Percentiles rank a stretch among this genome's conserved stretches.
Conservation (phyloP, 306 rosid genomes). For the Cercis canadensis region DNA sequence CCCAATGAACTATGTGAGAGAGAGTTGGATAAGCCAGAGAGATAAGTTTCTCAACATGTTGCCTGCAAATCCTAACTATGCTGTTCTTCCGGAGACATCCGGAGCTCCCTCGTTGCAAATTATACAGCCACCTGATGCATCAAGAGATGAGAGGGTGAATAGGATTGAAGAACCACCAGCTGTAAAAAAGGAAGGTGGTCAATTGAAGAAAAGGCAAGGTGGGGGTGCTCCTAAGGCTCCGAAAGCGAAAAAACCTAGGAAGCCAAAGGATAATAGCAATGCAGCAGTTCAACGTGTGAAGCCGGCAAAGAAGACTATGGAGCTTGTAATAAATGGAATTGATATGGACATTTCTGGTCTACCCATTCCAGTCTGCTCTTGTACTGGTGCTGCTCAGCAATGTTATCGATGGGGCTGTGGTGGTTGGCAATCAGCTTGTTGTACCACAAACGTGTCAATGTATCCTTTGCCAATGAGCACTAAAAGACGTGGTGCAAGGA, state of each 20-base stretch:
- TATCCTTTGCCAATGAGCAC: constrained; percentile 97
- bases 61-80: constrained; percentile 66
- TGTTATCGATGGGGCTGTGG: constrained; percentile 98
- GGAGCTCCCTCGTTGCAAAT: constrained; percentile 68
- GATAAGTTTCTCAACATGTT: constrained; percentile 75
- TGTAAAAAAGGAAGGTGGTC: constrained; percentile 64
- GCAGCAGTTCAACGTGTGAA: constrained; percentile 64
- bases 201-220: constrained; percentile 66
- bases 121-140: constrained; percentile 53
- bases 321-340: constrained; percentile 81
- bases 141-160: constrained; percentile 69
- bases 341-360: constrained; percentile 89
- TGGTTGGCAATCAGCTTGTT: constrained; percentile 99
- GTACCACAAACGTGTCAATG: constrained; percentile 83
- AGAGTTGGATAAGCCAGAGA: constrained; percentile 74
- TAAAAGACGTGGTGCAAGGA: constrained; percentile 93
- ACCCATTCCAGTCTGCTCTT: constrained; percentile 92
- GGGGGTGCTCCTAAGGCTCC: constrained; percentile 60
- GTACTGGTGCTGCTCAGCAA: constrained; percentile 89
- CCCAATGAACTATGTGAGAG: constrained; percentile 72
- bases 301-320: constrained; percentile 76
- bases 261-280: constrained; percentile 63
- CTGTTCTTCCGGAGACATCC: constrained; percentile 71
- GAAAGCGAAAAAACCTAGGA: constrained; percentile 78
- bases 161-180: constrained; percentile 61